Percentiles rank a stretch among this genome's conserved stretches.
phyloP scores from a whole-genome alignment of 495 filamentous ascomycete genomes.

The Viridothelium virens region DNA sequence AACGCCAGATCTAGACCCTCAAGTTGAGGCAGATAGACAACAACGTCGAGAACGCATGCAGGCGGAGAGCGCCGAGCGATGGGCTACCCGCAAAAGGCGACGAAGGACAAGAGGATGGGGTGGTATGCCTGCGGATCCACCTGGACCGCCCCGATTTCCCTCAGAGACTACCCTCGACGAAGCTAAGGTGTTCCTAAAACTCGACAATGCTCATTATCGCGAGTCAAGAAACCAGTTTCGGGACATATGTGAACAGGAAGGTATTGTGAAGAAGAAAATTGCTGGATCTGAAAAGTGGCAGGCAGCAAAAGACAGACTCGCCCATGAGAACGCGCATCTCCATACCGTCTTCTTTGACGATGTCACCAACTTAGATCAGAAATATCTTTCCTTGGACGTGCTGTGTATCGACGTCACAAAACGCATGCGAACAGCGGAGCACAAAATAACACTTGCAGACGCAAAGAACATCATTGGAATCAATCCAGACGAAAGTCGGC shows the following conservation, averaged over 20 bases:
- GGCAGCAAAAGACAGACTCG: constrained; percentile 57
- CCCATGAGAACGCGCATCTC: constrained; percentile 58
- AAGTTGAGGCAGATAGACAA: constrained; percentile 30
- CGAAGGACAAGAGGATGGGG: constrained; percentile 64
- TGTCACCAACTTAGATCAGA: constrained; percentile 36
- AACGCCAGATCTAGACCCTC: constrained; percentile 21
- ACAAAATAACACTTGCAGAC: constrained; percentile 60
- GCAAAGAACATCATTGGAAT: constrained; percentile 65
- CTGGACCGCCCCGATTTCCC: constrained; percentile 66
- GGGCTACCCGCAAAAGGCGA: constrained; percentile 60
- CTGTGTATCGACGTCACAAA: constrained; percentile 80
- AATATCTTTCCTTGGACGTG: constrained; percentile 61
- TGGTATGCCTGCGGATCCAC: constrained; percentile 65
- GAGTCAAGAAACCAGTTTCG: constrained; percentile 60
- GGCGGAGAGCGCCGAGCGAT: constrained; percentile 55
- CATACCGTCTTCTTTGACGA: constrained; percentile 53
- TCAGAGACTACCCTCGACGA: constrained; percentile 78
- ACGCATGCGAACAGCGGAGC: constrained; percentile 56
- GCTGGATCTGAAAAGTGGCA: constrained; percentile 68
- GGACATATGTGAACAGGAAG: constrained; percentile 55
- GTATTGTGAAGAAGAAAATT: constrained; percentile 65
- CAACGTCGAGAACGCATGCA: constrained; percentile 40
- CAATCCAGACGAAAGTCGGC: constrained; percentile 62
- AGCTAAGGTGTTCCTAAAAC: constrained; percentile 58
- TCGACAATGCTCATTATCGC: constrained; percentile 57